phyloP scores from a whole-genome alignment of 768 basidiomycete species.

The Tephrocybe sp. region DNA sequence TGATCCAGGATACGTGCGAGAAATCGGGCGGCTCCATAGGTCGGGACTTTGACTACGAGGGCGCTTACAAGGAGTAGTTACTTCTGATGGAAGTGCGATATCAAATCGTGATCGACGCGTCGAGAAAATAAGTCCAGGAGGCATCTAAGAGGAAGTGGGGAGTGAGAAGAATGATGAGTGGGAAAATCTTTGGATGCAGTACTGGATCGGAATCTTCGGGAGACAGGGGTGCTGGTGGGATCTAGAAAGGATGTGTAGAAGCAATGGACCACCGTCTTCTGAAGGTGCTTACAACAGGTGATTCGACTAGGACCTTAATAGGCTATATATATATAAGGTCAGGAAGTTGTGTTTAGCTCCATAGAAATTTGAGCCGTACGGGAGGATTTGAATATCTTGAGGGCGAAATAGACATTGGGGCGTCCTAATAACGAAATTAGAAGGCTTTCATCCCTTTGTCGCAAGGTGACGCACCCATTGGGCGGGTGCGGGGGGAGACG shows the following conservation, averaged over 20 bases:
- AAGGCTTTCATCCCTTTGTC: no score
- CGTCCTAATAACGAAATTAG: no score
- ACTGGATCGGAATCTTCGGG: constrained; percentile 2
- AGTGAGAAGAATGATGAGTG: not conserved
- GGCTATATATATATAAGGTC: not conserved
- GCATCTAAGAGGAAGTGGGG: constrained; percentile 4
- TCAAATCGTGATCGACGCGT: not conserved
- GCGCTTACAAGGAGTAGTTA: constrained; percentile 9
- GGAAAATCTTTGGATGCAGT: not conserved
- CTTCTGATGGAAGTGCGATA: not conserved
- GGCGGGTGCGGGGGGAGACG: not conserved
- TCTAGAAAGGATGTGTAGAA: not conserved
- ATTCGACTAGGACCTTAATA: constrained; percentile 5
- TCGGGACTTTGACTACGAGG: constrained; percentile 10
- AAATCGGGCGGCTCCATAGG: not conserved
- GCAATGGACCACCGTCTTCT: not conserved
- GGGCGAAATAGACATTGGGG: constrained; percentile 15
- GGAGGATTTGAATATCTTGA: not conserved
- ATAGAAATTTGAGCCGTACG: not conserved
- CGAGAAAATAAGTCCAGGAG: constrained; percentile 10
- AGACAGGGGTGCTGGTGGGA: not conserved
- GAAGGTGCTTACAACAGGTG: constrained; percentile 6
- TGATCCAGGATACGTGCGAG: not conserved
- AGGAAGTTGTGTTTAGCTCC: not conserved
- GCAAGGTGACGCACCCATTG: constrained; percentile 1